A percentile compares a stretch with the other conserved stretches of the same genome.
Evolutionary conservation across 2,329 filamentous ascomycete species (phyloP).

Genomic region (Dothideomycetidae sp.): DNA sequence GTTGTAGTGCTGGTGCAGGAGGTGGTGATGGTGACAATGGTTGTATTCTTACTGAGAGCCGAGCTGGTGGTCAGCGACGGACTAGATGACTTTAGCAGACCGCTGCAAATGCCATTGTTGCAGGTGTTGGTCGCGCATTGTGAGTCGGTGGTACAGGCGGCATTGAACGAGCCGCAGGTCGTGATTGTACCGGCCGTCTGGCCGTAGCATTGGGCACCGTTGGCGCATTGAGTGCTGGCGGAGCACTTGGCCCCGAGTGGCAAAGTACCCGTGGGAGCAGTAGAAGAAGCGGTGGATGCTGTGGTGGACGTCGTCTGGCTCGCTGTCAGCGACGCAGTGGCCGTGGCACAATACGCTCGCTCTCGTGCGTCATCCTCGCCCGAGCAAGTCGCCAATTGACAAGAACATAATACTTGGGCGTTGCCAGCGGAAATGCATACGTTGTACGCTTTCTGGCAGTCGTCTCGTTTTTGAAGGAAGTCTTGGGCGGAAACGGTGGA

Average conservation of each 20-base stretch:
- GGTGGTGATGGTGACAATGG: conserved; percentile 3
- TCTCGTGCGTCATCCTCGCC: conserved; percentile 2
- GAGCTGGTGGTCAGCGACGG: neutral
- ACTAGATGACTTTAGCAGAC: conserved; percentile 11
- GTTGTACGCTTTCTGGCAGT: neutral
- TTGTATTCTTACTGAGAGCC: neutral
- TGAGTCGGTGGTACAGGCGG: conserved; percentile 13
- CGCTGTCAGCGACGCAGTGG: neutral
- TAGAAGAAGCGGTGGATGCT: conserved; percentile 11
- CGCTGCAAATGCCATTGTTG: conserved; percentile 16
- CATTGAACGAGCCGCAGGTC: conserved; percentile 17
- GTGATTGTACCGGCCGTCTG: conserved; percentile 11
- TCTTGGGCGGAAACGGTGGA: neutral
- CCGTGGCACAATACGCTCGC: conserved; percentile 1
- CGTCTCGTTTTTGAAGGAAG: too few species aligned
- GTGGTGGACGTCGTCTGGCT: conserved; percentile 5
- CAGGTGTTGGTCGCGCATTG: conserved; percentile 18
- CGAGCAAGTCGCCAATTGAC: conserved; percentile 2
- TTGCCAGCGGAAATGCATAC: neutral
- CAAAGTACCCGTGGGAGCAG: conserved; percentile 13
- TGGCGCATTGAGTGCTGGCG: conserved; percentile 12
- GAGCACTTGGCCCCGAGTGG: conserved; percentile 14
- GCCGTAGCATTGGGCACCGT: conserved; percentile 15
- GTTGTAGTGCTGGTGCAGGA: neutral
- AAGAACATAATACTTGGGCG: neutral